Evolutionary conservation across 2,329 filamentous ascomycete genomes (phyloP).

Genomic region (Fusarium robinianum): DNA sequence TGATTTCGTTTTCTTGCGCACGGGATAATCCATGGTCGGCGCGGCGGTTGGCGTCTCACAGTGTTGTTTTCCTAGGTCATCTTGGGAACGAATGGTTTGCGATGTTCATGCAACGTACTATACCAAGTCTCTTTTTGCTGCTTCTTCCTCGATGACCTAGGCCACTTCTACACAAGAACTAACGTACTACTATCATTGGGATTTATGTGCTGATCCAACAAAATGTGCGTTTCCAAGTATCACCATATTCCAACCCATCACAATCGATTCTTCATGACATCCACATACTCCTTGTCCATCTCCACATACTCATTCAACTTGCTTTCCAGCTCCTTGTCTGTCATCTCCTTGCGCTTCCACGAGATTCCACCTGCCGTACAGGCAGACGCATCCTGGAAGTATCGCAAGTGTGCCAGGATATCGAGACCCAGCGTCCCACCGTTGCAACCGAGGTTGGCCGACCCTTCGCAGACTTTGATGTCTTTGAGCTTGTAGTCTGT

Average conservation of each 20-base stretch:
- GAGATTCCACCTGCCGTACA: slow-evolving; percentile 41
- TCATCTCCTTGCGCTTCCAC: slow-evolving; percentile 34
- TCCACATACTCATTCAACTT: slow-evolving; percentile 44
- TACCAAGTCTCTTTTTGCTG: too few species aligned
- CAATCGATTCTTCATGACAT: slow-evolving; percentile 19
- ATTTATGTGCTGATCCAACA: not conserved
- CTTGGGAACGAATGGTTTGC: not conserved
- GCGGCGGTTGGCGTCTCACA: too few species aligned
- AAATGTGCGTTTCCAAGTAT: slow-evolving; percentile 10
- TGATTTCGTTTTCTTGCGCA: slow-evolving; percentile 10
- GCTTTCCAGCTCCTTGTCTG: slow-evolving; percentile 45
- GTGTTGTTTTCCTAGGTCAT: too few species aligned
- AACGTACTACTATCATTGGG: not conserved
- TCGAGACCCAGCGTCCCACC: slow-evolving; percentile 53
- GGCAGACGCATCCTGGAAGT: slow-evolving; percentile 51
- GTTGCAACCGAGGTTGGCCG: slow-evolving; percentile 55
- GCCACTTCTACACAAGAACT: too few species aligned
- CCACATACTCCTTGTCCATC: slow-evolving; percentile 42
- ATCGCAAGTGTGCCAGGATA: slow-evolving; percentile 51
- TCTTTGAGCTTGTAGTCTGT: slow-evolving; percentile 45
- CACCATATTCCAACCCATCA: slow-evolving; percentile 4
- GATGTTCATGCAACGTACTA: too few species aligned
- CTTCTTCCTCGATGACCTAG: too few species aligned
- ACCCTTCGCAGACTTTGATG: slow-evolving; percentile 54
- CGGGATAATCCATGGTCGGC: too few species aligned